Percentiles rank a stretch among this genome's conserved stretches.
These are phyloP conservation scores for Funneliformis geosporum DNA, from an alignment of 192 early-diverging fungal genomes.

Conservation along the genomic window DNA sequence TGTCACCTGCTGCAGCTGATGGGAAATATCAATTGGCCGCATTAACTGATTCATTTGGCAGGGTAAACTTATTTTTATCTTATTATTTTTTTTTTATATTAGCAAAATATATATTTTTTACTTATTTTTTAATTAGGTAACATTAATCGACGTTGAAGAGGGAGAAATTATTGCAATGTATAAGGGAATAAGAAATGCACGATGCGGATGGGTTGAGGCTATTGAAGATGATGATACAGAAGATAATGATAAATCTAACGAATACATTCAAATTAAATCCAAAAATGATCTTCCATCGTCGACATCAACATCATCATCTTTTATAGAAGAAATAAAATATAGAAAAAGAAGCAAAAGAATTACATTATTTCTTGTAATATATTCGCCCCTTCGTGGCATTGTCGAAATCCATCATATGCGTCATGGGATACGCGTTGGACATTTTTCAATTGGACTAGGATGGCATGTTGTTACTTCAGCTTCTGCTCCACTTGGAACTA, in stretches of 20 bases:
- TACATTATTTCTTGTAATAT: conserved; percentile 64
- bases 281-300: not conserved
- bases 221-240: conserved; percentile 35
- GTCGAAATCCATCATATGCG: conserved; percentile 66
- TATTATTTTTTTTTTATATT: not conserved
- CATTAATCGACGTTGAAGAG: conserved; percentile 63
- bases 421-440: conserved; percentile 60
- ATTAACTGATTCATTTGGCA: conserved; percentile 65
- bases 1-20: conserved; percentile 49
- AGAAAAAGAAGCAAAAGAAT: conserved; percentile 38
- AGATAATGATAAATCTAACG: not conserved
- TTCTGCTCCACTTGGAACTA: conserved; percentile 48
- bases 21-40: conserved; percentile 54
- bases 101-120: not conserved
- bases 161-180: conserved; percentile 69
- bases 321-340: conserved; percentile 14
- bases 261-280: not conserved
- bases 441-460: conserved; percentile 59
- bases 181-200: conserved; percentile 72
- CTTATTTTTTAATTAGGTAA: not conserved
- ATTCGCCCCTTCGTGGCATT: conserved; percentile 61
- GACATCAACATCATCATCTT: not conserved
- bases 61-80: conserved; percentile 41
- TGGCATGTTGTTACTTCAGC: conserved; percentile 54
- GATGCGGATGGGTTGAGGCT: conserved; percentile 69